These are phyloP conservation scores for Pulveroboletus sp. DNA, from an alignment of 768 basidiomycete species.

Conservation along the genomic window DNA sequence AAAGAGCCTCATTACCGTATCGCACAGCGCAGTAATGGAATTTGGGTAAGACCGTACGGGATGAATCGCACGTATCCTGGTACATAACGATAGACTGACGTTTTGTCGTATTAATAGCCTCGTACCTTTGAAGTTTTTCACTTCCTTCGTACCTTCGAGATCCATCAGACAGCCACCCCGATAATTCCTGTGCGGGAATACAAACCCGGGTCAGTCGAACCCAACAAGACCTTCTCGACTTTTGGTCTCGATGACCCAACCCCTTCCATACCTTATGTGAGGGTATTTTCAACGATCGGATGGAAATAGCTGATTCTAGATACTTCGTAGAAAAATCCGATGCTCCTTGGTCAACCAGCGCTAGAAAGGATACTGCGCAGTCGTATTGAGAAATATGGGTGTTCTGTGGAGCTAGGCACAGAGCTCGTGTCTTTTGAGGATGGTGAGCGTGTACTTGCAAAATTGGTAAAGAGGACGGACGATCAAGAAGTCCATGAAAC, in stretches of 20 bases:
- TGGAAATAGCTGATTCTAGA: background rate
- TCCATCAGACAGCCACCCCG: constrained; percentile 30
- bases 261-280: constrained; percentile 27
- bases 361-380: constrained; percentile 28
- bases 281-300: background rate
- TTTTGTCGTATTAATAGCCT: constrained; percentile 9
- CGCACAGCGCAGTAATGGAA: constrained; percentile 38
- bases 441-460: constrained; percentile 34
- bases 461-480: constrained; percentile 26
- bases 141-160: constrained; percentile 39
- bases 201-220: constrained; percentile 22
- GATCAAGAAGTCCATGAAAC: constrained; percentile 27
- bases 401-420: constrained; percentile 42
- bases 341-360: constrained; percentile 21
- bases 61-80: too few relatives aligned
- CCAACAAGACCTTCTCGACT: constrained; percentile 5
- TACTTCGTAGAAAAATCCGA: constrained; percentile 1
- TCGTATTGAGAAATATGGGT: constrained; percentile 19
- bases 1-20: constrained; percentile 36
- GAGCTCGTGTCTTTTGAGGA: constrained; percentile 44
- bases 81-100: background rate
- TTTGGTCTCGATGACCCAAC: constrained; percentile 14
- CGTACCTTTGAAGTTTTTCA: constrained; percentile 44
- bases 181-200: constrained; percentile 34
- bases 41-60: constrained; percentile 32